Conservation (phyloP, 192 early-diverging fungal species). For the Coemansia sp. region DNA sequence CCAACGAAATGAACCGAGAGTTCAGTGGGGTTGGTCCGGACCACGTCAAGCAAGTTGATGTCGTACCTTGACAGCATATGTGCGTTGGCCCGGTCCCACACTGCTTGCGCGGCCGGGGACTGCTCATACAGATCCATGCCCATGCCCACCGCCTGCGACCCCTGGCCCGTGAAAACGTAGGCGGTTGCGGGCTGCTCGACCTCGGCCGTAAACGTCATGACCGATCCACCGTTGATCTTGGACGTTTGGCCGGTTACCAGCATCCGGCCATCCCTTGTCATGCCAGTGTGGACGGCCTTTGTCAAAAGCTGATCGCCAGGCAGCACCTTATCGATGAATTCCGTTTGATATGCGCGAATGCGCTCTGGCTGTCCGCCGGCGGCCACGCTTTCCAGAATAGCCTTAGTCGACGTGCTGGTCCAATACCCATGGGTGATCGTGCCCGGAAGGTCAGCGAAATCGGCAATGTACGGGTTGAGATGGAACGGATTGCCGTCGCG, state of each 20-base stretch:
- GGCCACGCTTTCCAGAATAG: constrained; percentile 83
- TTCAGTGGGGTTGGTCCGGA: constrained; percentile 67
- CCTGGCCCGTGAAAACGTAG: constrained; percentile 96
- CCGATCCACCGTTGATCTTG: constrained; percentile 59
- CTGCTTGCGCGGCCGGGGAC: constrained; percentile 67
- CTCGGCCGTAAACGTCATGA: constrained; percentile 74
- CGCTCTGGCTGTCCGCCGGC: constrained; percentile 82
- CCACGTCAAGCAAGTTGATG: constrained; percentile 85
- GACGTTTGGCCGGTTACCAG: constrained; percentile 82
- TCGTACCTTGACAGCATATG: constrained; percentile 80
- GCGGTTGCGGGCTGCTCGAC: constrained; percentile 84
- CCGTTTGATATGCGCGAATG: constrained; percentile 69
- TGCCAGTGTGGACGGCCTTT: constrained; percentile 81
- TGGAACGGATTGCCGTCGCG: constrained; percentile 90
- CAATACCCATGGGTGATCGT: constrained; percentile 96
- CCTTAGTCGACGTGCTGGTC: constrained; percentile 83
- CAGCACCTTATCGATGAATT: constrained; percentile 84
- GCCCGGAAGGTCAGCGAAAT: constrained; percentile 72
- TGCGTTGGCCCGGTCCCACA: constrained; percentile 87
- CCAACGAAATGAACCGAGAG: constrained; percentile 18
- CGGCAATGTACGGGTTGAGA: constrained; percentile 87
- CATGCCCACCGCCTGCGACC: constrained; percentile 92
- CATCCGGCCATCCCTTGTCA: constrained; percentile 83
- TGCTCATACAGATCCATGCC: constrained; percentile 87
- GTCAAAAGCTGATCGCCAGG: constrained; percentile 77